Conservation (phyloP, 2,329 filamentous ascomycete species). For the Penicillium concentricum region DNA sequence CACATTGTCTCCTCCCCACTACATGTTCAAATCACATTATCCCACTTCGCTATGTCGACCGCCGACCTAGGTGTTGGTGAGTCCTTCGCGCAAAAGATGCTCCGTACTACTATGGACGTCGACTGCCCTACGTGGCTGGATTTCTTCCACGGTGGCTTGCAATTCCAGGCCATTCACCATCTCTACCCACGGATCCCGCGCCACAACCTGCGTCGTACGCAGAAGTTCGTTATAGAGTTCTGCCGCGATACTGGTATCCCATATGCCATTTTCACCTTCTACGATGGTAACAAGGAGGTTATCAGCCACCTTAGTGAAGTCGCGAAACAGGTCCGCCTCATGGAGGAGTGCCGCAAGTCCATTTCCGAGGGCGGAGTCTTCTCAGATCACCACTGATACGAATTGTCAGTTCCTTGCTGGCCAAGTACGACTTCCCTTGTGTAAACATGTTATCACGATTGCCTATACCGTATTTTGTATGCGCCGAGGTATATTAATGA, state of each 20-base stretch:
- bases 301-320: slow-evolving; percentile 75
- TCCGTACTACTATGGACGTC: slow-evolving; percentile 91
- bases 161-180: slow-evolving; percentile 88
- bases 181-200: slow-evolving; percentile 79
- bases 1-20: slow-evolving; percentile 78
- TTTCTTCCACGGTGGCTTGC: slow-evolving; percentile 82
- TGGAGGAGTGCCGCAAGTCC: slow-evolving; percentile 69
- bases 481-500: slow-evolving; percentile 9
- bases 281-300: slow-evolving; percentile 78
- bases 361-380: slow-evolving; percentile 33
- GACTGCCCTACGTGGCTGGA: slow-evolving; percentile 86
- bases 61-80: slow-evolving; percentile 79
- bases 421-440: slow-evolving; percentile 7
- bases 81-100: slow-evolving; percentile 86
- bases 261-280: slow-evolving; percentile 82
- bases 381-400: slow-evolving; percentile 28
- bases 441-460: slow-evolving; percentile 5
- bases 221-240: slow-evolving; percentile 75
- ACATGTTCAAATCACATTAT: slow-evolving; percentile 87
- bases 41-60: slow-evolving; percentile 92
- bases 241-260: slow-evolving; percentile 79
- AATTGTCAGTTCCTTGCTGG: slow-evolving; percentile 4
- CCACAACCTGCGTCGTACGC: slow-evolving; percentile 75
- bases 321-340: slow-evolving; percentile 72
- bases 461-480: neutral